Base-by-base conservation (phyloP, 179 eudicot species). In the Corrigiola litoralis region DNA sequence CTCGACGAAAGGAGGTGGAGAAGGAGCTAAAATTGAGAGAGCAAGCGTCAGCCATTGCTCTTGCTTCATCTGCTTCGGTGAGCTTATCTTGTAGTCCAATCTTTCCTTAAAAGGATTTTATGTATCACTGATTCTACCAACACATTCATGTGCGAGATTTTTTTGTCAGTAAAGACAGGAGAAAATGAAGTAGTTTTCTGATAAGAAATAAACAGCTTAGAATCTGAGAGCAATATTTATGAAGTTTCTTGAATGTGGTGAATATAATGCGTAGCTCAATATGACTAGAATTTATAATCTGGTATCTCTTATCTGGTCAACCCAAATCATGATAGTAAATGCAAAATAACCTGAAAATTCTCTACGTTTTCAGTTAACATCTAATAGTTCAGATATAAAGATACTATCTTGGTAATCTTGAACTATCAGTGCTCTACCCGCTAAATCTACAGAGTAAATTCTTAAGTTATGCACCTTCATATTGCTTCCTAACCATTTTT, bases 1-100 rank as follows among this genome's bases (percentile, higher is more conserved):
- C 81, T 37, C 85, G 91, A 20, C 82, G 96, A 80, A 91, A 85
- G 70, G 99, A 91, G 75, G 86, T 78, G 38, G 97, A 95, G 77
- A 88, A 87, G 84, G 97, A 91, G 82, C 87, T 90, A 29, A 91
- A 86, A 72, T 48, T 80, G 72, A 86, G 89, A 75, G 99, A 95
- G 76, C 97, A 95, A 78, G 85, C 82, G 70, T 81, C 71, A 58
- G 82, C 95, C 28, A 78, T 70, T 68, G 89, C 94, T 69, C 79
- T 85, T 77, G 75, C 90, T 16, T 69, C 88, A 63, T 79, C 96
- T 56, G 84, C 86, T 70, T 63, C 82, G 68, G 99, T 90, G 70
- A 71, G 91, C 68, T 58, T 33, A 33, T 27, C 46, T 52, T 31
- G 58, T 21, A 36, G 29, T 44, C 42, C 24, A 49, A 36, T 28